Conservation (phyloP, 805 yeast species). For the Saturnispora sanitii region DNA sequence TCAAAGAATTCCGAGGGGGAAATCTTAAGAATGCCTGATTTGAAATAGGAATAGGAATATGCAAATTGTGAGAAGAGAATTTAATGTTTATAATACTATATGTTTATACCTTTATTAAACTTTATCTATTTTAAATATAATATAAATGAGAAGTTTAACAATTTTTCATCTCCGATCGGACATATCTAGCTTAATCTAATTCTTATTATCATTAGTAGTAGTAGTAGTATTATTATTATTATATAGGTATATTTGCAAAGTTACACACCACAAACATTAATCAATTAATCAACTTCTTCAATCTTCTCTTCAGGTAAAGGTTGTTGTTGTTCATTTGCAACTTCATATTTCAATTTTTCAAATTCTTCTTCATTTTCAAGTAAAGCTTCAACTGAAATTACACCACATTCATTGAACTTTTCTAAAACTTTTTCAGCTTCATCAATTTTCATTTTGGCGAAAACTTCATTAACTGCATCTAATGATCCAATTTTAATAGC, state of each 20-base stretch:
- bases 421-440: slow-evolving; percentile 77
- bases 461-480: slow-evolving; percentile 75
- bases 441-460: slow-evolving; percentile 58
- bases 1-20: slow-evolving; percentile 64
- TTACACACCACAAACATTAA: too few relatives aligned
- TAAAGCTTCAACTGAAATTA: slow-evolving; percentile 70
- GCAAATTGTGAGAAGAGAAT: too few relatives aligned
- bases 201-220: too few relatives aligned
- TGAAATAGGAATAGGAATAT: slow-evolving; percentile 23
- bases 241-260: too few relatives aligned
- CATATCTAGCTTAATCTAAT: too few relatives aligned
- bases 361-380: slow-evolving; percentile 68
- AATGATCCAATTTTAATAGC: slow-evolving; percentile 68
- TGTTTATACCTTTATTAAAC: too few relatives aligned
- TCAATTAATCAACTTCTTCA: neutral
- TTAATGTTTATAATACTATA: neutral
- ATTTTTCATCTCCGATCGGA: too few relatives aligned
- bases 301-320: slow-evolving; percentile 5
- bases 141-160: too few relatives aligned
- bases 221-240: too few relatives aligned
- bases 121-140: too few relatives aligned
- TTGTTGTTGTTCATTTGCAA: slow-evolving; percentile 5
- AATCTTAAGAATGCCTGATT: slow-evolving; percentile 80
- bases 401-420: slow-evolving; percentile 68
- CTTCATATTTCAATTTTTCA: slow-evolving; percentile 28